Percentiles rank a stretch among this genome's conserved stretches.
These are phyloP conservation scores for Tremella yokohamensis DNA, from an alignment of 768 basidiomycete species.

Conservation along the genomic window DNA sequence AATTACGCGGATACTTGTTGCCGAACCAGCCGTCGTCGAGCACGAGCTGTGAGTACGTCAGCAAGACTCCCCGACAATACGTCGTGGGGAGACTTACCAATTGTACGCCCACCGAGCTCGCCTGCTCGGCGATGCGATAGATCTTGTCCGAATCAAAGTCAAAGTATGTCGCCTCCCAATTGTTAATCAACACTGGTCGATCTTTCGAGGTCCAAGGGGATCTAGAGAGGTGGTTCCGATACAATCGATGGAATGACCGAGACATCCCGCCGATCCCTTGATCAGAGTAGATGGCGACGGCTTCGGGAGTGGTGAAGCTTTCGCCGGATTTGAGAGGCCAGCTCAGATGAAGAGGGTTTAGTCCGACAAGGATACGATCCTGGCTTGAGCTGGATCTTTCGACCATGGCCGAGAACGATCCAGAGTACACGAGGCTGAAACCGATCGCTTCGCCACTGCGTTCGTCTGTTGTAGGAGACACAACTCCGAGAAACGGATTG, in stretches of 20 bases:
- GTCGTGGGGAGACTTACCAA: no score
- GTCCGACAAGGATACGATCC: constrained; percentile 23
- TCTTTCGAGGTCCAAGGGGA: constrained; percentile 10
- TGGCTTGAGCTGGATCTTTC: constrained; percentile 15
- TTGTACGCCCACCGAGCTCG: constrained; percentile 25
- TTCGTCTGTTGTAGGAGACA: constrained; percentile 20
- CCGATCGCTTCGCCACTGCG: constrained; percentile 24
- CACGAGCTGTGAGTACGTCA: constrained; percentile 19
- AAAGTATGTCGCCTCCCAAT: constrained; percentile 41
- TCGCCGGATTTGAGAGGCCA: constrained; percentile 24
- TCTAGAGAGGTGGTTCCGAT: constrained; percentile 23
- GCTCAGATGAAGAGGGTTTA: constrained; percentile 32
- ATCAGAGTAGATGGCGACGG: constrained; percentile 24
- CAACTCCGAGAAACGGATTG: constrained; percentile 35
- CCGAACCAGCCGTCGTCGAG: constrained; percentile 46
- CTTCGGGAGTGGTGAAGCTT: constrained; percentile 30
- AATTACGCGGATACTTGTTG: constrained; percentile 20
- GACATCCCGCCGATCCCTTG: constrained; percentile 28
- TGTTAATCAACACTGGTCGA: constrained; percentile 32
- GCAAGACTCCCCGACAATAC: no score
- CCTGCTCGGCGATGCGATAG: constrained; percentile 18
- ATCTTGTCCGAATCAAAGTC: constrained; percentile 22
- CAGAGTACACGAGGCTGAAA: constrained; percentile 33
- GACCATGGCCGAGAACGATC: constrained; percentile 21
- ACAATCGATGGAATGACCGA: constrained; percentile 26